Percentiles rank a stretch among this genome's conserved stretches.
These are phyloP conservation scores for Acanthamoeba royreba DNA, from an alignment of 208 protist genomes.

Conservation along the genomic window DNA sequence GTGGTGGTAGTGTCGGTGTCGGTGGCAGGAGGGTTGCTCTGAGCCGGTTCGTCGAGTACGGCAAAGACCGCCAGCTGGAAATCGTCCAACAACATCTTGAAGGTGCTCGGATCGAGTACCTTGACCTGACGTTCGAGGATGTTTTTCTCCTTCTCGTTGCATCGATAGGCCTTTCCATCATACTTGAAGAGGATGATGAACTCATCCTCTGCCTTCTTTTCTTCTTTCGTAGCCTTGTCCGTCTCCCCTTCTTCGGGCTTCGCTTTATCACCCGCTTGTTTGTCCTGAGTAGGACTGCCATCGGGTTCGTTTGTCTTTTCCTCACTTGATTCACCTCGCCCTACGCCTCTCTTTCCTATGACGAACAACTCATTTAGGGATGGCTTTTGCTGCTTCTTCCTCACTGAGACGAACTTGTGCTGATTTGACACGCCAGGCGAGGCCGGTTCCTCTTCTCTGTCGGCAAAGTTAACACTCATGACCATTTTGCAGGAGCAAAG, in stretches of 20 bases:
- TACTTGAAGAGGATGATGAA: conserved; percentile 3
- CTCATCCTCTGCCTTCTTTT: neutral
- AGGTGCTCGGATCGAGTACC: neutral
- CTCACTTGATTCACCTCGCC: too few relatives aligned
- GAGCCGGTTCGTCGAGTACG: neutral
- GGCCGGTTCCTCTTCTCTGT: neutral
- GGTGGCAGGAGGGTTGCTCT: too few relatives aligned
- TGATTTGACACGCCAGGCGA: neutral
- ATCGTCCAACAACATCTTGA: neutral
- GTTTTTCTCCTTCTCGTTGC: neutral
- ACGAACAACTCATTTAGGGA: neutral
- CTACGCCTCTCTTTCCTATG: neutral
- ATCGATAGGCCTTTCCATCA: neutral
- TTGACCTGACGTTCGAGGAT: neutral
- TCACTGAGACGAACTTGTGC: neutral
- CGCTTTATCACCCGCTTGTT: neutral
- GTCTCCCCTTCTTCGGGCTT: too few relatives aligned
- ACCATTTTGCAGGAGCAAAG: neutral
- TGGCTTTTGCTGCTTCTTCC: neutral
- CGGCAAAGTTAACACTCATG: too few relatives aligned
- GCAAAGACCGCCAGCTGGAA: neutral
- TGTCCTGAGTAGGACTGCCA: too few relatives aligned
- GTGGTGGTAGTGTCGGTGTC: neutral
- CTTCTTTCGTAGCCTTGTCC: too few relatives aligned
- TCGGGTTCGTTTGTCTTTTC: neutral